These are phyloP conservation scores for Leishmania aethiopica DNA, from an alignment of 208 protist genomes.

Conservation along the genomic window DNA sequence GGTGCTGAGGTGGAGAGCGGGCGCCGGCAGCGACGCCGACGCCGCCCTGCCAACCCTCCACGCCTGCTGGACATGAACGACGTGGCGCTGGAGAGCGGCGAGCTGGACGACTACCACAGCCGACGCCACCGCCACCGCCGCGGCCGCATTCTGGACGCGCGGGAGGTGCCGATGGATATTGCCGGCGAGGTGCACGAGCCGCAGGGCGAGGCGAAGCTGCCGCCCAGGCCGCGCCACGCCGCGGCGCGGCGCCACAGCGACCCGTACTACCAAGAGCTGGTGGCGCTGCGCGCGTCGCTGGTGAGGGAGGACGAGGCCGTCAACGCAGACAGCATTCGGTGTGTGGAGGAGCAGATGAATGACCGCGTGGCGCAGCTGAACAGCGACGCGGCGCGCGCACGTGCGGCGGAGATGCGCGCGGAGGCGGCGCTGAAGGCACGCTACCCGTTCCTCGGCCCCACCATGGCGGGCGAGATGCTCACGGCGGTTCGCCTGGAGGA, in stretches of 20 bases:
- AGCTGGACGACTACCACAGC: constrained; percentile 31
- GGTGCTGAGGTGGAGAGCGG: constrained; percentile 31
- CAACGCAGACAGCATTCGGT: constrained; percentile 40
- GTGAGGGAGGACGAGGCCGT: constrained; percentile 34
- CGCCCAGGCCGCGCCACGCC: constrained; percentile 19
- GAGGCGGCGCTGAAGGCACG: constrained; percentile 35
- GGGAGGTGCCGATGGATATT: constrained; percentile 16
- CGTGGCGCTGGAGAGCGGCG: constrained; percentile 33
- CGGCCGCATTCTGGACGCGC: constrained; percentile 17
- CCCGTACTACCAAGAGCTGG: constrained; percentile 60
- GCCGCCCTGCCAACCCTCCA: constrained; percentile 17
- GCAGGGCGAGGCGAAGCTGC: constrained; percentile 23
- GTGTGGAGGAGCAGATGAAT: constrained; percentile 45
- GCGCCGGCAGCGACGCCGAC: constrained; percentile 30
- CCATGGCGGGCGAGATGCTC: not conserved
- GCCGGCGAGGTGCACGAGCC: constrained; percentile 32
- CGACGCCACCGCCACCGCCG: constrained; percentile 31
- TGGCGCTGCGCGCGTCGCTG: constrained; percentile 34
- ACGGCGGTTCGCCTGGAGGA: not conserved
- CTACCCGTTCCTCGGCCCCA: not conserved
- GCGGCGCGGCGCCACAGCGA: constrained; percentile 29
- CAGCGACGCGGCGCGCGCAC: not conserved
- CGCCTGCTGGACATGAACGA: constrained; percentile 40
- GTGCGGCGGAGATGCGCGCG: constrained; percentile 1
- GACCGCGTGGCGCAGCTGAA: constrained; percentile 44